Evolutionary conservation across 805 yeast genomes (phyloP).

Genomic region (Cyberlindnera veronae): DNA sequence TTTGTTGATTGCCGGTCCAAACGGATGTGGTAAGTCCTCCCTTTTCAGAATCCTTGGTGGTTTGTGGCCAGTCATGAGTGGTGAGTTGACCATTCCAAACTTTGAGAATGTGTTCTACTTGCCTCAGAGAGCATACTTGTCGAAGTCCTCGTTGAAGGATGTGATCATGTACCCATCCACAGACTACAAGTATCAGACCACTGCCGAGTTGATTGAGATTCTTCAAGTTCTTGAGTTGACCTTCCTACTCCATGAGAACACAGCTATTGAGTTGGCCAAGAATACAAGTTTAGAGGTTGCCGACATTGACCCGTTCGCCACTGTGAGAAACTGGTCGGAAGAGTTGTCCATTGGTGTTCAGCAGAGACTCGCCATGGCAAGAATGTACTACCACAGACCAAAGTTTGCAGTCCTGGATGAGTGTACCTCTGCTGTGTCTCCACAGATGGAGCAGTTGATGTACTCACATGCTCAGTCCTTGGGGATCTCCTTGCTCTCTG

Average conservation of each 20-base stretch:
- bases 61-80: slow-evolving; percentile 76
- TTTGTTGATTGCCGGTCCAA: slow-evolving; percentile 88
- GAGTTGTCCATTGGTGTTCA: slow-evolving; percentile 88
- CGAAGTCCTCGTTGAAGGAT: slow-evolving; percentile 64
- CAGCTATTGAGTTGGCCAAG: slow-evolving; percentile 33
- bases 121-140: slow-evolving; percentile 88
- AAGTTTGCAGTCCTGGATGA: slow-evolving; percentile 94
- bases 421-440: slow-evolving; percentile 91
- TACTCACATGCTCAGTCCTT: slow-evolving; percentile 75
- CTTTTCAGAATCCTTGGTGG: slow-evolving; percentile 89
- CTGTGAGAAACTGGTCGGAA: slow-evolving; percentile 80
- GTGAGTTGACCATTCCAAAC: slow-evolving; percentile 58
- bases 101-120: slow-evolving; percentile 73
- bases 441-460: slow-evolving; percentile 87
- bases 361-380: slow-evolving; percentile 89
- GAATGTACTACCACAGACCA: slow-evolving; percentile 87
- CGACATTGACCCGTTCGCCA: slow-evolving; percentile 51
- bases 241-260: slow-evolving; percentile 48
- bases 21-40: slow-evolving; percentile 95
- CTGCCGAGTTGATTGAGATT: slow-evolving; percentile 49
- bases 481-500: slow-evolving; percentile 81
- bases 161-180: slow-evolving; percentile 88
- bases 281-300: slow-evolving; percentile 29
- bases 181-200: slow-evolving; percentile 44
- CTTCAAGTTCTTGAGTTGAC: slow-evolving; percentile 56